Conservation (phyloP, 2,329 filamentous ascomycete genomes). For the Cercospora beticola region DNA sequence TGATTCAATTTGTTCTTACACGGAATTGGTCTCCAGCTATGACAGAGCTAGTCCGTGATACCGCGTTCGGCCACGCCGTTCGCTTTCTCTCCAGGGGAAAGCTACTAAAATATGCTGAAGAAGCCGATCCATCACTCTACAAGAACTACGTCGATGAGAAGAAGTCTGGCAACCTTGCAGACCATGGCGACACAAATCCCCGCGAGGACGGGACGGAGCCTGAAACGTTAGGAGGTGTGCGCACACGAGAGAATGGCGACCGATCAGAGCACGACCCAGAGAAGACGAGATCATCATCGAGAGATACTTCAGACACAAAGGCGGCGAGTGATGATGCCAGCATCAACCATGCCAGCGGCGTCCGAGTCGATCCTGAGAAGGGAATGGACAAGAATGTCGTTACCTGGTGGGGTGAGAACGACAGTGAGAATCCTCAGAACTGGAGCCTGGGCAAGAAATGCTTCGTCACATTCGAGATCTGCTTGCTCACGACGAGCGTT, state of each 20-base stretch:
- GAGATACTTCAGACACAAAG: slow-evolving; percentile 21
- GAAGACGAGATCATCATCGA: slow-evolving; percentile 8
- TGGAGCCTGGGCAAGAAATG: slow-evolving; percentile 44
- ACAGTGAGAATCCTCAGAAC: slow-evolving; percentile 41
- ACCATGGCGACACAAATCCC: slow-evolving; percentile 44
- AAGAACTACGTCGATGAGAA: slow-evolving; percentile 51
- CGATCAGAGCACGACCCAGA: background rate
- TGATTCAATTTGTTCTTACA: background rate
- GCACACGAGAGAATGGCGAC: slow-evolving; percentile 29
- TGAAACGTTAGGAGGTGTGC: slow-evolving; percentile 28
- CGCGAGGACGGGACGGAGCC: slow-evolving; percentile 38
- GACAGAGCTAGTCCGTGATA: slow-evolving; percentile 45
- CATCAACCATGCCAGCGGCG: slow-evolving; percentile 44
- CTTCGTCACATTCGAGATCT: slow-evolving; percentile 49
- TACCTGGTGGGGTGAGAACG: slow-evolving; percentile 52
- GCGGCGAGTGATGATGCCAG: slow-evolving; percentile 2
- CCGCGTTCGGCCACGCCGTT: slow-evolving; percentile 49
- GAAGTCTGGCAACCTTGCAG: slow-evolving; percentile 51
- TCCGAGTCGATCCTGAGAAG: slow-evolving; percentile 53
- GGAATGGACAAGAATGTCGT: slow-evolving; percentile 53
- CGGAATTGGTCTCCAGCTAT: slow-evolving; percentile 20
- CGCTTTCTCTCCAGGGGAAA: slow-evolving; percentile 46
- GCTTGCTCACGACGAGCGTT: slow-evolving; percentile 51
- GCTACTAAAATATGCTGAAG: slow-evolving; percentile 50
- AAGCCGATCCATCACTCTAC: slow-evolving; percentile 51